Evolutionary conservation across 2,329 filamentous ascomycete genomes (phyloP), one percentile per base, ranked within the genome.

Genomic region (Penicillium occitanis): DNA sequence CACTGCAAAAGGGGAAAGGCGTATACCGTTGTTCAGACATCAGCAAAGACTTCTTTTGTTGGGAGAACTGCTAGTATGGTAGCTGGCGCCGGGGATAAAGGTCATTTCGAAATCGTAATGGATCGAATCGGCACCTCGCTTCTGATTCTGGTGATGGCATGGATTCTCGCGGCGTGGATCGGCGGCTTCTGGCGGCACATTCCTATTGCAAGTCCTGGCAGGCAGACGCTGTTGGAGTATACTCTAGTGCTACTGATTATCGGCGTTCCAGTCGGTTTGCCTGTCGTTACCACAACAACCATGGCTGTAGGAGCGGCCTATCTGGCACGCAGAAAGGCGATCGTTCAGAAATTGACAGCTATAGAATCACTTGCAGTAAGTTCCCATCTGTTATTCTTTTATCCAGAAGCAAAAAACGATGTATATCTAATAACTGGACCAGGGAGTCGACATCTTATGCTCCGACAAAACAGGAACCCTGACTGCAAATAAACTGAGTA

Each of bases 61-160:
- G 90, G 90, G 77, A 87, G 87, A 75, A 92, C 90, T 71, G 90
- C 90, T 55, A 86, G 84, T 68, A 85, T 92, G 70, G 90, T 92
- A 59, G 86, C 90, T 78, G 88, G 88, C 67, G 90, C 90, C 68
- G 86, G 90, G 79, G 90, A 91, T 74, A 88, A 90, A 75, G 90
- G 90, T 75, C 89, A 91, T 78, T 91, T 91, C 83, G 91, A 92
- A 82, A 87, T 90, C 66, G 90, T 92, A 81, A 92, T 92, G 90
- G 89, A 92, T 82, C 90, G 86, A 70, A 92, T 92, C 73, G 90
- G 90, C 76, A 91, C 88, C 30, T 83, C 87, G 65, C 84, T 93
- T 61, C 82, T 93, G 71, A 87, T 92, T 69, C 83, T 92, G 60
- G 90, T 92, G 78, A 88, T 92, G 80, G 89, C 90, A 76, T 92